These are phyloP conservation scores for Eremothecium gossypii DNA, from an alignment of 1,139 yeast species.

Conservation along the genomic window DNA sequence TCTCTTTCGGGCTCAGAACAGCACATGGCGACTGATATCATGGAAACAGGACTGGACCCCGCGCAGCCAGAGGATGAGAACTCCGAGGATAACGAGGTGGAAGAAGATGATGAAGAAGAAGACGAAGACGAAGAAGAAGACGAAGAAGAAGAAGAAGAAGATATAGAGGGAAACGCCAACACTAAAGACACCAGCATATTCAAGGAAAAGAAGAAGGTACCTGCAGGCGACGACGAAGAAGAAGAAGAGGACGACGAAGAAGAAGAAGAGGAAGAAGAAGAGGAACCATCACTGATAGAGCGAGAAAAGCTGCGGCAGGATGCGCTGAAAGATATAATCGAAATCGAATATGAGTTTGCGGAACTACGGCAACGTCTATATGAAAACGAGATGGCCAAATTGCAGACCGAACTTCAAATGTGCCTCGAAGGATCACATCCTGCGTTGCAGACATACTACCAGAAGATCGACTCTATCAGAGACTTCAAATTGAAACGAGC, in stretches of 20 bases:
- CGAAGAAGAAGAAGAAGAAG: conserved; percentile 15
- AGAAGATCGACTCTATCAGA: conserved; percentile 60
- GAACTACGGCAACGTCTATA: conserved; percentile 67
- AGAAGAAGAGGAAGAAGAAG: conserved; percentile 6
- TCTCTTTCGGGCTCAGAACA: neutral
- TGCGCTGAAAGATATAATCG: conserved; percentile 50
- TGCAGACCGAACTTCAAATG: conserved; percentile 76
- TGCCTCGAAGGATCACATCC: conserved; percentile 91
- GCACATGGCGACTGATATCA: neutral
- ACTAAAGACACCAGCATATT: conserved; percentile 8
- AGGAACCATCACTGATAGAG: conserved; percentile 28
- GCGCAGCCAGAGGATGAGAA: conserved; percentile 7
- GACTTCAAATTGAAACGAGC: conserved; percentile 64
- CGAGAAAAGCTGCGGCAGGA: conserved; percentile 36
- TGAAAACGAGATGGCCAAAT: conserved; percentile 62
- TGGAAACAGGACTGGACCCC: neutral
- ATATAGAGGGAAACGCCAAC: conserved; percentile 8
- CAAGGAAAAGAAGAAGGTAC: conserved; percentile 16
- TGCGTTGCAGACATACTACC: conserved; percentile 56
- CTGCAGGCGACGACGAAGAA: conserved; percentile 8
- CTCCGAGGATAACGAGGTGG: conserved; percentile 10
- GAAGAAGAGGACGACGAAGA: conserved; percentile 9
- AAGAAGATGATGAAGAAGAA: conserved; percentile 9
- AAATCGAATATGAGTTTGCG: conserved; percentile 81
- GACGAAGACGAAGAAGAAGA: conserved; percentile 11